Evolutionary conservation across 208 protist species (phyloP).

Genomic region (Trypanosoma brucei): DNA sequence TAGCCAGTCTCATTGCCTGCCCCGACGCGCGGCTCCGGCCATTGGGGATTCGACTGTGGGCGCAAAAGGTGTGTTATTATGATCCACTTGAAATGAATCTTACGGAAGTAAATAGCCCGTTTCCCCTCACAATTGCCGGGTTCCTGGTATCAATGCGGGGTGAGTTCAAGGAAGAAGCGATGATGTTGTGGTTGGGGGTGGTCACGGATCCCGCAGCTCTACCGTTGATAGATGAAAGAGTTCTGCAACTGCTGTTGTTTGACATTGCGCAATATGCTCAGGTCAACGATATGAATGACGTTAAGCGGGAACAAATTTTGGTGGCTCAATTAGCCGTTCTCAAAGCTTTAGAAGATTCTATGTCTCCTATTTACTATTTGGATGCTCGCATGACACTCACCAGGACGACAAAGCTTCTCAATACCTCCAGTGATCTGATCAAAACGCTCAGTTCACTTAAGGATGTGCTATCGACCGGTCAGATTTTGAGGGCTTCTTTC

Average conservation of each 20-base stretch:
- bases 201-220: slow-evolving; percentile 7
- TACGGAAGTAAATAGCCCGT: not conserved
- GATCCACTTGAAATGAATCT: slow-evolving; percentile 1
- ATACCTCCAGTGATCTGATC: slow-evolving; percentile 11
- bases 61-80: slow-evolving; percentile 1
- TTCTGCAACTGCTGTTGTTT: slow-evolving; percentile 8
- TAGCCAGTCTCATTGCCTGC: slow-evolving; percentile 15
- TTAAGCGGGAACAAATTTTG: slow-evolving; percentile 4
- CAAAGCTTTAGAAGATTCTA: slow-evolving; percentile 2
- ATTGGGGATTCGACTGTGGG: slow-evolving; percentile 16
- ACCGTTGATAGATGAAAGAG: not conserved
- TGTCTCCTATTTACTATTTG: not conserved
- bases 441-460: slow-evolving; percentile 11
- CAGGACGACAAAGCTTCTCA: slow-evolving; percentile 7
- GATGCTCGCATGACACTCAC: slow-evolving; percentile 10
- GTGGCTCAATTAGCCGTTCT: slow-evolving; percentile 2
- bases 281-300: not conserved
- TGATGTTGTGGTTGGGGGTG: slow-evolving; percentile 22
- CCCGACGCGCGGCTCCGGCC: slow-evolving; percentile 7
- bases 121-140: not conserved
- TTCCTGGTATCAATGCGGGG: slow-evolving; percentile 3
- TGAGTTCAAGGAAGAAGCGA: slow-evolving; percentile 4
- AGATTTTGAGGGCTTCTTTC: slow-evolving; percentile 2
- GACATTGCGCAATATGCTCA: slow-evolving; percentile 9
- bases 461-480: not conserved